phyloP scores from a whole-genome alignment of 176 grass and related monocot species.

The Dactylis glomerata region DNA sequence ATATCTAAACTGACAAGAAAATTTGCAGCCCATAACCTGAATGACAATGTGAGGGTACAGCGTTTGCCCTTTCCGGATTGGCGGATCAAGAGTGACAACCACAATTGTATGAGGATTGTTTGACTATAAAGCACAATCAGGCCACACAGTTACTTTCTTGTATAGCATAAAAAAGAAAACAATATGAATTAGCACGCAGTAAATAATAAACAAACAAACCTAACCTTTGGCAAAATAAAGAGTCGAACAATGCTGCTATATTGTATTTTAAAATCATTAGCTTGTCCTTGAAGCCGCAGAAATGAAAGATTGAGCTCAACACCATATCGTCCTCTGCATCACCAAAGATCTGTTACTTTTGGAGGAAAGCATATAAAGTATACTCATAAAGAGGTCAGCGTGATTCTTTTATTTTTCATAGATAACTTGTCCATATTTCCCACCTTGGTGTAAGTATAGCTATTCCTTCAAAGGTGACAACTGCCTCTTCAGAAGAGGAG shows the following conservation, averaged over 20 bases:
- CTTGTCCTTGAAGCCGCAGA: constrained; percentile 88
- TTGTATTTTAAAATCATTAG: constrained; percentile 99
- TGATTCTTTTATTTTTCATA: constrained; percentile 16
- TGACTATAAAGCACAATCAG: constrained; percentile 55
- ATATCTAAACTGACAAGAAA: neutral
- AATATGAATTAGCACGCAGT: neutral
- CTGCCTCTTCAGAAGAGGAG: constrained; percentile 73
- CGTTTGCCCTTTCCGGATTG: constrained; percentile 97
- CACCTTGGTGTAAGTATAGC: constrained; percentile 98
- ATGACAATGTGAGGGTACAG: constrained; percentile 99
- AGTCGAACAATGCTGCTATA: constrained; percentile 87
- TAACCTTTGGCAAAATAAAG: constrained; percentile 92
- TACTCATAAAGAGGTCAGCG: constrained; percentile 1
- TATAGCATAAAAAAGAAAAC: constrained; percentile 10
- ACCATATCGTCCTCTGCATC: constrained; percentile 75
- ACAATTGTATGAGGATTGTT: constrained; percentile 98
- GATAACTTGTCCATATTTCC: constrained; percentile 19
- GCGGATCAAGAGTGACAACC: constrained; percentile 93
- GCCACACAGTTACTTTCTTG: constrained; percentile 24
- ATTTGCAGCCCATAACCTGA: constrained; percentile 60
- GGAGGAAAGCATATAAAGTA: neutral
- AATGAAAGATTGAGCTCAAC: constrained; percentile 92
- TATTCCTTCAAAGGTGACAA: constrained; percentile 94
- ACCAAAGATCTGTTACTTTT: constrained; percentile 22
- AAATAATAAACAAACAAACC: constrained; percentile 23